These are phyloP conservation scores for Lepidium africanum DNA, from an alignment of 345 rosid genomes.

Conservation along the genomic window DNA sequence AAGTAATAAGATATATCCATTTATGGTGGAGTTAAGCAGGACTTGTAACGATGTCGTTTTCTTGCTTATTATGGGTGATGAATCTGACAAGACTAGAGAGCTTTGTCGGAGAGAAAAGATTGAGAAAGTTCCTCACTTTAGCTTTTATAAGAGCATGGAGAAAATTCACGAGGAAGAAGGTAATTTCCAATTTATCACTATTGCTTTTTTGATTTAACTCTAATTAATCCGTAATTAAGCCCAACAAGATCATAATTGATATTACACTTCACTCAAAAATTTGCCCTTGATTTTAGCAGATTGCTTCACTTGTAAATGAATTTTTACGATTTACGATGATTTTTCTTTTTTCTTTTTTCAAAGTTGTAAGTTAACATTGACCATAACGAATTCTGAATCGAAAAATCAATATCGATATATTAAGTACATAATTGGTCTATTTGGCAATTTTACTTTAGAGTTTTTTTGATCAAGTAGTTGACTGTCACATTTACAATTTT, in stretches of 20 bases:
- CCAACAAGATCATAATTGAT: background rate
- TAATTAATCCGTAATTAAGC: background rate
- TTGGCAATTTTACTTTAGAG: no score
- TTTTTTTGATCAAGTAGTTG: no score
- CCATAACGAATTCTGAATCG: background rate
- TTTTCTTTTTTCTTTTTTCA: no score
- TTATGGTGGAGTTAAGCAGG: slow-evolving; percentile 78
- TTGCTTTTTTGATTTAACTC: background rate
- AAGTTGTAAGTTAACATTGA: no score
- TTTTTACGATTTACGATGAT: background rate
- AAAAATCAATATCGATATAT: no score
- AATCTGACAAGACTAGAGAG: slow-evolving; percentile 63
- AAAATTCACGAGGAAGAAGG: slow-evolving; percentile 87
- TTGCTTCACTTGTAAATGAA: background rate
- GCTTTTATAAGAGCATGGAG: slow-evolving; percentile 83
- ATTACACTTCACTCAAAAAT: background rate
- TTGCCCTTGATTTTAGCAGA: background rate
- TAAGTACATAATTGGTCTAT: no score
- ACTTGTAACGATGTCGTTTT: slow-evolving; percentile 78
- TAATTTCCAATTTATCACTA: background rate
- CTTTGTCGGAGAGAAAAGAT: slow-evolving; percentile 78
- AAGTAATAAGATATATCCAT: slow-evolving; percentile 68
- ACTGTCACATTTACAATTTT: no score
- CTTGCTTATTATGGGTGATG: slow-evolving; percentile 79
- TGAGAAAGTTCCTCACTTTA: slow-evolving; percentile 74